phyloP scores from a whole-genome alignment of 2,329 filamentous ascomycete genomes.

The Sporothrix protearum region DNA sequence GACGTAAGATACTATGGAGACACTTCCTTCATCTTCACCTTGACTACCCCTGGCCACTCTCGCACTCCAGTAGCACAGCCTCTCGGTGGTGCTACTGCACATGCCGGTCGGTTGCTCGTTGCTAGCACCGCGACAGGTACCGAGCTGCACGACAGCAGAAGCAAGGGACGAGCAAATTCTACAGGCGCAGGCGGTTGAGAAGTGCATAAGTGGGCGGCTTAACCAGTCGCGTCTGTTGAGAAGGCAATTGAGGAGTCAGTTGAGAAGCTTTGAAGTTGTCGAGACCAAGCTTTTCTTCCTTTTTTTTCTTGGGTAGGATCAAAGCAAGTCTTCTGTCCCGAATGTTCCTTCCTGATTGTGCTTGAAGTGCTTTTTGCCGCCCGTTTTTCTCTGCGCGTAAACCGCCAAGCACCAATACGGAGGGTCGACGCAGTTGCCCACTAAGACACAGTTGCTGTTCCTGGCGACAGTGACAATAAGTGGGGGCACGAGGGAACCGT shows the following conservation, averaged over 20 bases:
- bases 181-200: neutral
- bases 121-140: slow-evolving; percentile 16
- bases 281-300: neutral
- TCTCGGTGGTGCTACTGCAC: slow-evolving; percentile 22
- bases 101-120: slow-evolving; percentile 16
- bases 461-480: slow-evolving; percentile 15
- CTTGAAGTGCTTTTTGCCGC: neutral
- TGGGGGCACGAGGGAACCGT: slow-evolving; percentile 2
- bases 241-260: neutral
- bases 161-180: slow-evolving; percentile 5
- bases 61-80: neutral
- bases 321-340: neutral
- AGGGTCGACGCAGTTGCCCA: neutral
- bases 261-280: neutral
- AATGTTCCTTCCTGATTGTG: neutral
- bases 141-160: slow-evolving; percentile 16
- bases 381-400: neutral
- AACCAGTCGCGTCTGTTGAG: neutral
- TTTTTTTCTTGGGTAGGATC: too few species aligned
- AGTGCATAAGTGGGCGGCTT: neutral
- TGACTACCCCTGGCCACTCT: neutral
- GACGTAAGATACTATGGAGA: too few species aligned
- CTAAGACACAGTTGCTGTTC: slow-evolving; percentile 15
- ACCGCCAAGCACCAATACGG: neutral
- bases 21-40: neutral